Evolutionary conservation across 2,329 filamentous ascomycete genomes (phyloP).

Genomic region (Metarhizium humberi): DNA sequence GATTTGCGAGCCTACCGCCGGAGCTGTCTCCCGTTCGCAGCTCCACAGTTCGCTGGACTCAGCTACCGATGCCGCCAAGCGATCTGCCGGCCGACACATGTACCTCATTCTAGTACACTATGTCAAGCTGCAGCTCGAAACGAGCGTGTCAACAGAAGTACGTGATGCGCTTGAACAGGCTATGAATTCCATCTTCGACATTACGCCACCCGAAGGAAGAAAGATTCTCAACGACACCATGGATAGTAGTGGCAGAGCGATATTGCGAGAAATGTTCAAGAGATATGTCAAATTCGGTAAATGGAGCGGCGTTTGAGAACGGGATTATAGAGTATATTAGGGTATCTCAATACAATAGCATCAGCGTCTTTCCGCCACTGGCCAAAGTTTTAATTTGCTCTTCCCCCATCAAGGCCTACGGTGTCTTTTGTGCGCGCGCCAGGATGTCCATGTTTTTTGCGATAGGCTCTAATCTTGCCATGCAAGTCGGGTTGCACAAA

Average conservation of each 20-base stretch:
- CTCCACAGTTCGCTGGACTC: slow-evolving; percentile 43
- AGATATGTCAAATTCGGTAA: slow-evolving; percentile 54
- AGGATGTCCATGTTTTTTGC: slow-evolving; percentile 50
- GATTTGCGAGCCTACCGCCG: slow-evolving; percentile 49
- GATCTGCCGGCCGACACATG: slow-evolving; percentile 53
- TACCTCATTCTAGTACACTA: slow-evolving; percentile 50
- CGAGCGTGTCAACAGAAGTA: slow-evolving; percentile 38
- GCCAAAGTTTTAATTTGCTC: neutral
- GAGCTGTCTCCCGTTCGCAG: slow-evolving; percentile 40
- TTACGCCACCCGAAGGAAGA: slow-evolving; percentile 44
- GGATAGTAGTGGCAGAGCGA: slow-evolving; percentile 48
- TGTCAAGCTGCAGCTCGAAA: slow-evolving; percentile 51
- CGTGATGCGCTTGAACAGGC: slow-evolving; percentile 48
- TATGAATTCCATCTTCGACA: slow-evolving; percentile 48
- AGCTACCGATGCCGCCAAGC: slow-evolving; percentile 51
- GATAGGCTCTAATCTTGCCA: slow-evolving; percentile 46
- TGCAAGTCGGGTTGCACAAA: slow-evolving; percentile 49
- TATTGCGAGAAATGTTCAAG: slow-evolving; percentile 49
- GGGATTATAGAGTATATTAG: neutral
- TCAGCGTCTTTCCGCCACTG: neutral
- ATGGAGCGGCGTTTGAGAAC: slow-evolving; percentile 47
- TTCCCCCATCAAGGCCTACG: no score
- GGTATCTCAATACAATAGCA: slow-evolving; percentile 6
- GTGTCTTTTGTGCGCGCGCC: slow-evolving; percentile 26
- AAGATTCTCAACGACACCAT: slow-evolving; percentile 50